phyloP scores from a whole-genome alignment of 495 filamentous ascomycete species.

The Aspergillus cristatus region DNA sequence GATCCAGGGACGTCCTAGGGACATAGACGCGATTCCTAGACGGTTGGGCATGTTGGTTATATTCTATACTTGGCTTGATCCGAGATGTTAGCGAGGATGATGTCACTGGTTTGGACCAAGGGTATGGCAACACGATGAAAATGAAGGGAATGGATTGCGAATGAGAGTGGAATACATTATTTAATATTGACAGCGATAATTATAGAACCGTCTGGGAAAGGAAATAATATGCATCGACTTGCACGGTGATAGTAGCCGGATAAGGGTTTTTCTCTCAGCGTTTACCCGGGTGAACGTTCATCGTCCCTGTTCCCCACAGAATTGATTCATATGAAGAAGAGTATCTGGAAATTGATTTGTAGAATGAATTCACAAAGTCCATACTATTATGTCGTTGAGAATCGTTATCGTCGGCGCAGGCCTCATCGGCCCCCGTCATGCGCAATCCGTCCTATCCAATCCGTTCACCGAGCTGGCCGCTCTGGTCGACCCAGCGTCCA shows the following conservation, averaged over 20 bases:
- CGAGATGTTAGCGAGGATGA: no score
- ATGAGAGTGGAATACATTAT: no score
- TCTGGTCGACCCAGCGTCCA: slow-evolving; percentile 41
- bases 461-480: slow-evolving; percentile 36
- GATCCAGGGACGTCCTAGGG: slow-evolving; percentile 57
- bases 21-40: slow-evolving; percentile 59
- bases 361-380: not conserved
- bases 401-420: slow-evolving; percentile 48
- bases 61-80: no score
- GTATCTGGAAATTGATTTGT: not conserved
- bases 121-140: no score
- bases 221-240: no score
- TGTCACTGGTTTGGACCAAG: no score
- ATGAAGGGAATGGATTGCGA: no score
- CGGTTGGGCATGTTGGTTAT: slow-evolving; percentile 26
- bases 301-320: no score
- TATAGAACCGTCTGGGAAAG: no score
- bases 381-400: slow-evolving; percentile 18
- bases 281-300: not conserved
- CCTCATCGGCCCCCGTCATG: slow-evolving; percentile 50
- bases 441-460: slow-evolving; percentile 38
- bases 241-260: no score
- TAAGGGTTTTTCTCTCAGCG: not conserved
- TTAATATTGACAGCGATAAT: no score
- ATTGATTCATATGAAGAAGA: no score